Evolutionary conservation across 2,329 filamentous ascomycete genomes (phyloP), one percentile per base, ranked within the genome.

Genomic region (Verticillium alfalfae): DNA sequence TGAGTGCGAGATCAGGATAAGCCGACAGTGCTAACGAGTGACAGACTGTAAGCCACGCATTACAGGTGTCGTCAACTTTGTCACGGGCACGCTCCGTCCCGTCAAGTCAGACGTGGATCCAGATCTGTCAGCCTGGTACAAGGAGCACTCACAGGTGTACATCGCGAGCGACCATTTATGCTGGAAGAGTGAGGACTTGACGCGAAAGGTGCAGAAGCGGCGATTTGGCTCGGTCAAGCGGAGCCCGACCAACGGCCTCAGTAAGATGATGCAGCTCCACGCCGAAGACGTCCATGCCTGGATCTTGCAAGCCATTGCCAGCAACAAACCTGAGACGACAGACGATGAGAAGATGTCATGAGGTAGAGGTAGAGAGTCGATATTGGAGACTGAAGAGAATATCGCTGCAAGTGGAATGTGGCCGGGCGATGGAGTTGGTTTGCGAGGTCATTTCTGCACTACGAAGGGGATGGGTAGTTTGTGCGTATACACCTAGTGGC

Each of bases 111-210:
- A 95, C 66, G 84, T 87, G 34, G 90, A 96, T 62, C 81, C 84
- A n/a, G 80, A 83, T 63, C 80, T 93, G 1, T 89, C 87, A 1
- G 80, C 81, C 31, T 98, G 94, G 94, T 98, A 97, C 76, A 90
- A 89, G 70, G 81, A 87, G 67, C 88, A 92, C 74, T 95, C 92
- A 0, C 83, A 86, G 3, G 88, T 97, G 56, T 96, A 89, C 69
- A 90, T 97, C 18, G 85, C 89, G 1, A 78, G 82, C 34, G 82
- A 88, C 63, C 94, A 97, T 72, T 84, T 85, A 13, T 89, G 91
- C 72, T 97, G 92, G 89, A 79, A 74, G 64, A 85, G 88, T 61
- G 80, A 82, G 37, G 85, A 88, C 5, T 78, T 87, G 22, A 81
- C 76, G 2, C 79, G 82, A 64, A 87, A 86, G 68, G 83, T 88